These are phyloP conservation scores for Leccinum griseonigrum DNA, from an alignment of 1,284 basidiomycete genomes.

Conservation along the genomic window DNA sequence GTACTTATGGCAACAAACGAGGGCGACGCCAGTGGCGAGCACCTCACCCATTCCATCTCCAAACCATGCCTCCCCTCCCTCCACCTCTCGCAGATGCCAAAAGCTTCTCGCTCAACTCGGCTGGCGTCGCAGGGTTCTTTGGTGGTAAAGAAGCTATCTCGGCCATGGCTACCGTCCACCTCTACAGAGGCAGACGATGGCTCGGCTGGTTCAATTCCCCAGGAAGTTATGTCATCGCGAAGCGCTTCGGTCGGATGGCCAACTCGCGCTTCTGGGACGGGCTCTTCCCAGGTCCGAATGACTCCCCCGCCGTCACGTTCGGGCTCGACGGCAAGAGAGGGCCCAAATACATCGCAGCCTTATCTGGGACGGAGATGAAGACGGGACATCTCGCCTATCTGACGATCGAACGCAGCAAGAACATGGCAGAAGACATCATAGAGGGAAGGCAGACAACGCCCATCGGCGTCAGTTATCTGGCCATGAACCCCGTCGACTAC, in stretches of 20 bases:
- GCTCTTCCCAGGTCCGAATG: slow-evolving; percentile 28
- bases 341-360: slow-evolving; percentile 22
- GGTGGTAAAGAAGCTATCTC: slow-evolving; percentile 33
- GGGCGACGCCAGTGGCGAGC: neutral
- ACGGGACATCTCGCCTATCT: slow-evolving; percentile 26
- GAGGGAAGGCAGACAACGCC: slow-evolving; percentile 14
- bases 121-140: slow-evolving; percentile 29
- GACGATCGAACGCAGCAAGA: slow-evolving; percentile 16
- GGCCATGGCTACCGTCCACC: slow-evolving; percentile 30
- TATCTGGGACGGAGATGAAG: slow-evolving; percentile 25
- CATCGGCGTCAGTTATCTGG: slow-evolving; percentile 19
- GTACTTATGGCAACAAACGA: neutral
- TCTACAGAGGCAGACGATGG: slow-evolving; percentile 26
- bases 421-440: neutral
- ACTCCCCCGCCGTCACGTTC: slow-evolving; percentile 21
- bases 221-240: slow-evolving; percentile 30
- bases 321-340: slow-evolving; percentile 29
- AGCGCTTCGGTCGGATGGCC: slow-evolving; percentile 29
- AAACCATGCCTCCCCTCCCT: slow-evolving; percentile 17
- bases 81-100: slow-evolving; percentile 8
- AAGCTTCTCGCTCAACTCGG: slow-evolving; percentile 23
- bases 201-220: slow-evolving; percentile 37
- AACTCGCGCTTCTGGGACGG: slow-evolving; percentile 29
- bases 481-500: slow-evolving; percentile 12
- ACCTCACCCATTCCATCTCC: neutral